Base-by-base conservation (phyloP, 1,139 yeast species). In the Kluyveromyces sp. region DNA sequence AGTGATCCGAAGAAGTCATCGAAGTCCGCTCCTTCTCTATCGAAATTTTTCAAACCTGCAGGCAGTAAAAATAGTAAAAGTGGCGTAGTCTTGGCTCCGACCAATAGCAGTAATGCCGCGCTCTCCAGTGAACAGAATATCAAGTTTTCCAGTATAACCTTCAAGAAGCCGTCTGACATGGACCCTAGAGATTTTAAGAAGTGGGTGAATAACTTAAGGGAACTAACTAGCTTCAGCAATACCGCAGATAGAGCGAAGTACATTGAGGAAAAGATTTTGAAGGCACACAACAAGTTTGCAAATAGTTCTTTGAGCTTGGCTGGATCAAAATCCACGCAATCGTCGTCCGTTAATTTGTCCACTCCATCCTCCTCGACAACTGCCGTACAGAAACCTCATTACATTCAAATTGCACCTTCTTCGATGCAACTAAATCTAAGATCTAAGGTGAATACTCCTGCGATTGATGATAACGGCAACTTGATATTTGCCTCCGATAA, bases 161-260 rank as follows among this genome's bases (percentile, higher is more conserved):
- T 63, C 40, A 59, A 54, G 32, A 49, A 22, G 50, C 59, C 56
- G 44, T 61, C 57, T 45, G 71, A 60, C 46, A 66, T 50, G 36
- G 61, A 63, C 15, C 57, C 53, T 9, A 64, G 58, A 28, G 66
- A 67, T 33, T 65, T 71, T 37, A 60, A 60, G 32, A 69, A 68
- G 53, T 75, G 79, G 79, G 57, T 67, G 8, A 63, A 64, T 38
- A 75, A 73, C 49, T 50, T 74, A 33, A 64, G 66, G 36, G 70
- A 69, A 33, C 55, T 74, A 45, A 64, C 71, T 3, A 52, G 62
- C 8, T 68, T 64, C 45, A 53, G 60, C 38, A 53, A 55, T 2
- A 58, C 66, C 12, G 46, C 47, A 4, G 72, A 68, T 3, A 60
- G 73, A 48, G 54, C 60, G 8, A 53, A 52, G 41, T 60, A 61